Percentiles rank a stretch among this genome's conserved stretches.
Evolutionary conservation across 352 stramenopile genomes (phyloP).

Genomic region (Phytophthora macrochlamydospora): DNA sequence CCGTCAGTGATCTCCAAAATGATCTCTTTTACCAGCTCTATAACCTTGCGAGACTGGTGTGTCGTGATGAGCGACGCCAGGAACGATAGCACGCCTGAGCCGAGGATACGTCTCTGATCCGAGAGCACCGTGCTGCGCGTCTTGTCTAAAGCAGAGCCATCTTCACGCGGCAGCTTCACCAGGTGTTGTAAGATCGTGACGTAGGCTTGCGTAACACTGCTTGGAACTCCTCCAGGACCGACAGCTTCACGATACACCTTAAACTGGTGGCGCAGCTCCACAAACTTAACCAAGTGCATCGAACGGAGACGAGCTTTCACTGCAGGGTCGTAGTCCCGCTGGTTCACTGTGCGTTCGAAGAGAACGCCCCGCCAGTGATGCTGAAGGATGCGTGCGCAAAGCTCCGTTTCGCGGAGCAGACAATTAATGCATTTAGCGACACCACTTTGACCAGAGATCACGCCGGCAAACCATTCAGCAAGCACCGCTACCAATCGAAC

Average conservation of each 20-base stretch:
- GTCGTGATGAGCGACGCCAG: conserved; percentile 50
- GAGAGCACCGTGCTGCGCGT: conserved; percentile 31
- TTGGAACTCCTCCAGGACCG: conserved; percentile 40
- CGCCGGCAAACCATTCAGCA: conserved; percentile 62
- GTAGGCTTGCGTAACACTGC: conserved; percentile 54
- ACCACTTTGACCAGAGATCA: conserved; percentile 70
- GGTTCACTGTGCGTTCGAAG: conserved; percentile 55
- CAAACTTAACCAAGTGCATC: conserved; percentile 78
- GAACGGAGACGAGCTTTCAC: conserved; percentile 61
- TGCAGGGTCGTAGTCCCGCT: conserved; percentile 52
- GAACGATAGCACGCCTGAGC: conserved; percentile 58
- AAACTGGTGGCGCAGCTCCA: conserved; percentile 75
- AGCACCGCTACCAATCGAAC: conserved; percentile 57
- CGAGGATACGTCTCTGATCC: conserved; percentile 58
- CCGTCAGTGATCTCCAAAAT: conserved; percentile 41
- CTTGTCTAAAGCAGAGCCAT: conserved; percentile 27
- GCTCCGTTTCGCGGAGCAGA: conserved; percentile 65
- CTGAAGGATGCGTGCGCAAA: conserved; percentile 76
- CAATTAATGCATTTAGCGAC: conserved; percentile 52
- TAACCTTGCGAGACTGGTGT: conserved; percentile 35
- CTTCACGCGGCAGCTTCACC: conserved; percentile 28
- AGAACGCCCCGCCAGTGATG: conserved; percentile 73
- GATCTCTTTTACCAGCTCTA: conserved; percentile 64
- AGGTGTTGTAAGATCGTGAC: conserved; percentile 68
- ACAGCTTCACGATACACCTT: conserved; percentile 60